Evolutionary conservation across 1,284 basidiomycete genomes (phyloP), one percentile per base, ranked within the genome.

Genomic region (Apiotrichum siamense): DNA sequence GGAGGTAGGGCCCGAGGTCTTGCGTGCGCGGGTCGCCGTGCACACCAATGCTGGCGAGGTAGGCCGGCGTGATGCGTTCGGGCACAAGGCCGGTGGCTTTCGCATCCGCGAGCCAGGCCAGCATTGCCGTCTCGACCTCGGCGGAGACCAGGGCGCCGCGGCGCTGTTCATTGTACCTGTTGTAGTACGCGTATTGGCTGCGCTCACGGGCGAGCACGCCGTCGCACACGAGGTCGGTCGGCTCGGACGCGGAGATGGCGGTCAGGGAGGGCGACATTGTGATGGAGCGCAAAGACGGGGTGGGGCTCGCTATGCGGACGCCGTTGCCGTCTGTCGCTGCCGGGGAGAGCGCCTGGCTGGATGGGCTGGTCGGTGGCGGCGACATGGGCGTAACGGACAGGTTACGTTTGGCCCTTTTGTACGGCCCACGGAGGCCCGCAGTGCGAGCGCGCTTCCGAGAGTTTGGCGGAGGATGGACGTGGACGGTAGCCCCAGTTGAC

Each of bases 141-240:
- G 40, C 25, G 6, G 63, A 51, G 7, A 61, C 42, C 0, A 39
- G 38, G 1, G 53, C 48, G 7, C 55, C 49, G 1, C 25, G 35
- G 11, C 37, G 49, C 12, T 58, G 46, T 23, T 62, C 57, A 3
- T 39, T 31, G 11, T 33, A 26, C 13, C 32, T 13, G 25, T 57
- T 50, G 47, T 57, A 60, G 24, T 40, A 44, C 6, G 59, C 39
- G 45, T 67, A 68, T 37, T 64, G 52, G 17, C 60, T 55, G 7
- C 63, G 49, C 48, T 70, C 67, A 6, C 65, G 63, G 4, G 61
- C 33, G 4, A 70, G 58, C 4, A 59, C 29, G 10, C 62, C 66
- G 23, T 60, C 44, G 48, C 67, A 62, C 2, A n/a, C 38, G 32
- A 11, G 47, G 38, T 18, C 23, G 33, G 5, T 38, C 9, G 40